phyloP scores from a whole-genome alignment of 495 filamentous ascomycete genomes.

The Elasticomyces elasticus region DNA sequence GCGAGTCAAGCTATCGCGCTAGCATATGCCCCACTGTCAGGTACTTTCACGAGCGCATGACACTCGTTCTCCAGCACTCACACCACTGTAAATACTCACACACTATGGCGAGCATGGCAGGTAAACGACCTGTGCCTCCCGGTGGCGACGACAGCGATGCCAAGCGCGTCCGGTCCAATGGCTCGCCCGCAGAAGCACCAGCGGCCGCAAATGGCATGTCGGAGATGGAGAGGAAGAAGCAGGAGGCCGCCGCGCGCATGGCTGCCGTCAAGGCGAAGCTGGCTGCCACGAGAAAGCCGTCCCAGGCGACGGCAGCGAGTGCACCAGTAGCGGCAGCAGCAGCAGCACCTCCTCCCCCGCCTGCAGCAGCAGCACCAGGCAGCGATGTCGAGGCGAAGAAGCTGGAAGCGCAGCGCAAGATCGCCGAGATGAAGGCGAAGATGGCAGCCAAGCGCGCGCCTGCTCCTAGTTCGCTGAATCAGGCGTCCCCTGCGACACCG shows the following conservation, averaged over 20 bases:
- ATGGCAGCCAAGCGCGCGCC: constrained; percentile 15
- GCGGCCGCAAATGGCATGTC: constrained; percentile 22
- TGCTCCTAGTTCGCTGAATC: background rate
- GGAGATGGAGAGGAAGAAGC: constrained; percentile 12
- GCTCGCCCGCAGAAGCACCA: constrained; percentile 42
- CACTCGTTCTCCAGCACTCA: background rate
- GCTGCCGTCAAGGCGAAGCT: constrained; percentile 27
- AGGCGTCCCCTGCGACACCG: constrained; percentile 3
- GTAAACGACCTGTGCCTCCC: constrained; percentile 52
- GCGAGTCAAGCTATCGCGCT: background rate
- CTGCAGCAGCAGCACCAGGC: background rate
- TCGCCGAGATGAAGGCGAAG: constrained; percentile 70
- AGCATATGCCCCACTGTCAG: background rate
- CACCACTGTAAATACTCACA: background rate
- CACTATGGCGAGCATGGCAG: constrained; percentile 39
- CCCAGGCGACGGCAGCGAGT: constrained; percentile 25
- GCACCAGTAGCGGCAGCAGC: constrained; percentile 38
- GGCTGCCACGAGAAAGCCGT: constrained; percentile 14
- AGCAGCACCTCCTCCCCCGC: constrained; percentile 23
- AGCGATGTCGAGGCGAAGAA: constrained; percentile 16
- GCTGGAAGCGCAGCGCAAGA: constrained; percentile 26
- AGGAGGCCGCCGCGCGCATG: constrained; percentile 17
- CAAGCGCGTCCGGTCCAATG: constrained; percentile 52
- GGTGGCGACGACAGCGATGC: constrained; percentile 41
- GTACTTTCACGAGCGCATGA: background rate